Evolutionary conservation across 75 land plant genomes (phyloP), one percentile per base, ranked within the genome.

Genomic region (Cunninghamia lanceolata): DNA sequence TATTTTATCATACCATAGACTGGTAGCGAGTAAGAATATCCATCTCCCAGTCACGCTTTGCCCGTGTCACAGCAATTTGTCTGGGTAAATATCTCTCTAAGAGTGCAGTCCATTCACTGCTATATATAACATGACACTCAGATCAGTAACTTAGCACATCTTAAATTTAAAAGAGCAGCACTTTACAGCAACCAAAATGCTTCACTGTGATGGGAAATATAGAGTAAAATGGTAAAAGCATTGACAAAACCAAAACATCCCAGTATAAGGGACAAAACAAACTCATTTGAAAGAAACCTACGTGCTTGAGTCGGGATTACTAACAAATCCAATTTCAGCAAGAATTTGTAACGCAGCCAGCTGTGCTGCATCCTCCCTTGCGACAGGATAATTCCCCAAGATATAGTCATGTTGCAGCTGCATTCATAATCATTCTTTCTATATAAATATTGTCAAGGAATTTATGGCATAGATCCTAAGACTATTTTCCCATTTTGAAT

Each of bases 321-420:
- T 85, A 56, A 95, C 88, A 88, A 91, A 95, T 38, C 99, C 99
- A 89, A 96, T 93, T 84, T 98, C 99, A 82, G 94, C 96, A 75
- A 96, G 82, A 75, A 98, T 95, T 83, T 98, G 98, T 87, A 98
- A 85, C 52, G 99, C 99, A 87, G 98, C 94, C 30, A 98, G 91
- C 83, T 95, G 94, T 73, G 97, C 97, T 86, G 99, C 99, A 96
- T 96, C 98, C 90, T 96, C 98, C 86, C 98, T 91, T 8, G 96
- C 98, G 90, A 98, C 97, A 10, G 99, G 99, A 90, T 98, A 98
- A 88, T 98, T 98, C 70, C 99, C 99, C 99, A 95, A 91, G 14
- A 98, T 87, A 86, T 98, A 98, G 84, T 98, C 99, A 92, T 98
- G 99, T 92, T 95, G 98, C 81, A 97, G 85, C 99, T 98, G 94